phyloP scores from a whole-genome alignment of 169 alveolate species.

The Cyclospora cayetanensis region DNA sequence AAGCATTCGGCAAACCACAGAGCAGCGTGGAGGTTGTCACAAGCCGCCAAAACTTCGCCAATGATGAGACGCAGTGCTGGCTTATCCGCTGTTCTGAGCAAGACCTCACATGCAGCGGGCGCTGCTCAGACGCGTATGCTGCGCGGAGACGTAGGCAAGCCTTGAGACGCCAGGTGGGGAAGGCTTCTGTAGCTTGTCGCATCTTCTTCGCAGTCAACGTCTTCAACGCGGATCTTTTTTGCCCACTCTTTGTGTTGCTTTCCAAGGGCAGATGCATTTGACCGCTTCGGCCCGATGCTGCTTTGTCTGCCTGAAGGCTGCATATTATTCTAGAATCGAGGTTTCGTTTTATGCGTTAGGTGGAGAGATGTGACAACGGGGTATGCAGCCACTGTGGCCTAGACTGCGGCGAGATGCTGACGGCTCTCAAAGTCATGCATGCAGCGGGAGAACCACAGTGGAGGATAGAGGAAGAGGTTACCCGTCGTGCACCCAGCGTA shows the following conservation, averaged over 20 bases:
- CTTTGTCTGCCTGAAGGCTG: too few relatives aligned
- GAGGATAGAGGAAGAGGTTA: constrained; percentile 50
- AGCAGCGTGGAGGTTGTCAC: not conserved
- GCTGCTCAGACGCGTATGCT: constrained; percentile 34
- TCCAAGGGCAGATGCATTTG: too few relatives aligned
- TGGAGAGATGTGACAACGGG: constrained; percentile 36
- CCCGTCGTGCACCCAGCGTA: constrained; percentile 58
- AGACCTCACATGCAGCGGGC: constrained; percentile 67
- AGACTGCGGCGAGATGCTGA: constrained; percentile 49
- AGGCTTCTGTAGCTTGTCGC: too few relatives aligned
- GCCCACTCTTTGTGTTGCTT: too few relatives aligned
- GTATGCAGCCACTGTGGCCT: constrained; percentile 46
- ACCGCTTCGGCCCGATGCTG: too few relatives aligned
- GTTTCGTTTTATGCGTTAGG: constrained; percentile 3
- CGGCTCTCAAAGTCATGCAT: constrained; percentile 38
- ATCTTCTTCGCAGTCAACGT: too few relatives aligned
- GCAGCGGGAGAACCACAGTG: constrained; percentile 66
- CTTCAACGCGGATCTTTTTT: too few relatives aligned
- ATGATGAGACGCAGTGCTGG: not conserved
- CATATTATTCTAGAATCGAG: too few relatives aligned
- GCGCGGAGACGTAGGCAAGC: constrained; percentile 52
- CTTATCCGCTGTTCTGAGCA: constrained; percentile 50
- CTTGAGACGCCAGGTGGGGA: constrained; percentile 35
- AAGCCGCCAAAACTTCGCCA: constrained; percentile 11
- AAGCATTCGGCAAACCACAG: not conserved